phyloP scores from a whole-genome alignment of 108 stramenopile genomes.

The Nitzschia sp. region DNA sequence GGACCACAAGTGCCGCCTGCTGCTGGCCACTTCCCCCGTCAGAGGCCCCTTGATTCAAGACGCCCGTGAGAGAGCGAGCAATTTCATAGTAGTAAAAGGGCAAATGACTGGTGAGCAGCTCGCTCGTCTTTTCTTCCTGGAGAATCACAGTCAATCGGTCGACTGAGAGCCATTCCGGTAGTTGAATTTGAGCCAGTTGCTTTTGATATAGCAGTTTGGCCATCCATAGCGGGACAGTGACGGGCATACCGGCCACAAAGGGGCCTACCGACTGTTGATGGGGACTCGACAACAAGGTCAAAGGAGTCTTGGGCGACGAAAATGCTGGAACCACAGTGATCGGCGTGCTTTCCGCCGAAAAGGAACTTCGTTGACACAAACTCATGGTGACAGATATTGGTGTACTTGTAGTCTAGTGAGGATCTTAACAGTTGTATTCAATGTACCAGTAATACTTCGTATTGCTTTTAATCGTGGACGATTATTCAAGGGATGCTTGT shows the following conservation, averaged over 20 bases:
- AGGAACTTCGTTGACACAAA: slow-evolving; percentile 33
- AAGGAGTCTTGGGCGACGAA: slow-evolving; percentile 31
- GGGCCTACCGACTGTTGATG: slow-evolving; percentile 29
- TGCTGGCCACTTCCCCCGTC: slow-evolving; percentile 27
- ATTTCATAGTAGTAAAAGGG: slow-evolving; percentile 84
- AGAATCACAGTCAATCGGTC: slow-evolving; percentile 53
- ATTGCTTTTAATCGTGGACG: too few relatives aligned
- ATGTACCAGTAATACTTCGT: too few relatives aligned
- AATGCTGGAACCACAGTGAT: slow-evolving; percentile 68
- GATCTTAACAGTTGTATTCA: too few relatives aligned
- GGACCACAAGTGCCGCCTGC: slow-evolving; percentile 43
- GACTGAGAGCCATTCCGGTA: slow-evolving; percentile 55
- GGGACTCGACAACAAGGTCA: slow-evolving; percentile 16
- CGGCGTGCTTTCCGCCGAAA: slow-evolving; percentile 55
- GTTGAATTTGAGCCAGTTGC: slow-evolving; percentile 53
- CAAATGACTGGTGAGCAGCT: slow-evolving; percentile 40
- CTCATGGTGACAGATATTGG: slow-evolving; percentile 1
- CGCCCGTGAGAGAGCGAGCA: slow-evolving; percentile 37
- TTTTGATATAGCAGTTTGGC: slow-evolving; percentile 60
- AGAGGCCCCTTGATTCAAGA: slow-evolving; percentile 13
- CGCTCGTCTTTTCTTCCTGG: slow-evolving; percentile 48
- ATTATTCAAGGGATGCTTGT: too few relatives aligned
- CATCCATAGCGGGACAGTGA: slow-evolving; percentile 76
- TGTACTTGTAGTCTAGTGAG: neutral
- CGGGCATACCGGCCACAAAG: slow-evolving; percentile 74